Evolutionary conservation across 2,329 filamentous ascomycete genomes (phyloP).

Genomic region (Diaporthe sp.): DNA sequence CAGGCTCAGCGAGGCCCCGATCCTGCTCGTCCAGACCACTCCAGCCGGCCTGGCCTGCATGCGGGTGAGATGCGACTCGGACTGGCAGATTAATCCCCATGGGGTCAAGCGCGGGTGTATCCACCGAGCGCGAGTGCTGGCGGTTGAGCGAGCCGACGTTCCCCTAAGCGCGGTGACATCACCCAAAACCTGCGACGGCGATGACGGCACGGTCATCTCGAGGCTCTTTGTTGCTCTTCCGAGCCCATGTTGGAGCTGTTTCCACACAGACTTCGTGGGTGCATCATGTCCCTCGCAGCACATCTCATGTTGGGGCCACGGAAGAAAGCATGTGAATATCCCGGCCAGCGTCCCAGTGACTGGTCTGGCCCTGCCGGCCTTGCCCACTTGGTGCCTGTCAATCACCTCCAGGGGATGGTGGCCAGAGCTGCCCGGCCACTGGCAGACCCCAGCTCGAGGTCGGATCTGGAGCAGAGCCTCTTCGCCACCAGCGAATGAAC

Average conservation of each 20-base stretch:
- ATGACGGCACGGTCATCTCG: not conserved
- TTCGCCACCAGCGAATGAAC: slow-evolving; percentile 27
- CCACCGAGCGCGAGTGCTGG: not conserved
- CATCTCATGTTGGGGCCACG: not conserved
- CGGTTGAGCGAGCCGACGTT: slow-evolving; percentile 2
- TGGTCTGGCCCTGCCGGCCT: not conserved
- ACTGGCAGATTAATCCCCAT: slow-evolving; percentile 29
- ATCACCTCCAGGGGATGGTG: not conserved
- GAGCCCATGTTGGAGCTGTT: not conserved
- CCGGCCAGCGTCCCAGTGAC: not conserved
- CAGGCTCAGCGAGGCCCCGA: slow-evolving; percentile 5
- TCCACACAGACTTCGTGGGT: not conserved
- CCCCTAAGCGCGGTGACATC: slow-evolving; percentile 37
- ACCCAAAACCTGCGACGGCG: slow-evolving; percentile 1
- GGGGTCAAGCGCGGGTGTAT: slow-evolving; percentile 31
- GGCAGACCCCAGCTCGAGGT: slow-evolving; percentile 18
- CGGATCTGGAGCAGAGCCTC: slow-evolving; percentile 39
- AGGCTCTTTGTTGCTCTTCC: not conserved
- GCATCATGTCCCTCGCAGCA: not conserved
- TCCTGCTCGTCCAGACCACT: slow-evolving; percentile 25
- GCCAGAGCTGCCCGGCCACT: slow-evolving; percentile 10
- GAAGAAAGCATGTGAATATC: slow-evolving; percentile 3
- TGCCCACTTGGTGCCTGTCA: not conserved
- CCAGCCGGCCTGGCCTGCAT: not conserved
- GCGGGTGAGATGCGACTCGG: slow-evolving; percentile 6